A percentile compares a stretch with the other conserved stretches of the same genome.
phyloP scores from a whole-genome alignment of 1,284 basidiomycete genomes.

The Schizopora paradoxa region DNA sequence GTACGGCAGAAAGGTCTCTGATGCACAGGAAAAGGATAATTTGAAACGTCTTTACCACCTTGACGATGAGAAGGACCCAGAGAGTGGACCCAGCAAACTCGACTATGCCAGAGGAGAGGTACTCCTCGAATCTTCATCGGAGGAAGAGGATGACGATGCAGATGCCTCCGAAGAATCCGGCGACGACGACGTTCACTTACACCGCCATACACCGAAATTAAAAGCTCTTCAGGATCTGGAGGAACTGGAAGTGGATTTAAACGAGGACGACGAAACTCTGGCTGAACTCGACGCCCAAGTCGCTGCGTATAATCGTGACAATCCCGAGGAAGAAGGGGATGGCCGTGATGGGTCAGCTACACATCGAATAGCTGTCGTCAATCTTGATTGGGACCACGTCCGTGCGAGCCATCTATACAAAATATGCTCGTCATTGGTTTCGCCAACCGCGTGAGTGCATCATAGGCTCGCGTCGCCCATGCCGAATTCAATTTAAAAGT shows the following conservation, averaged over 20 bases:
- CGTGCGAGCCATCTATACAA: slow-evolving; percentile 89
- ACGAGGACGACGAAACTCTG: slow-evolving; percentile 72
- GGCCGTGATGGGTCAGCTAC: slow-evolving; percentile 42
- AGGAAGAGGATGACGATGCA: slow-evolving; percentile 58
- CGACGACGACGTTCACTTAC: slow-evolving; percentile 47
- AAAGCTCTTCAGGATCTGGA: slow-evolving; percentile 34
- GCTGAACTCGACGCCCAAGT: slow-evolving; percentile 74
- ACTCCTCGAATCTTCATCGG: slow-evolving; percentile 78
- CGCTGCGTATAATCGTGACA: slow-evolving; percentile 49
- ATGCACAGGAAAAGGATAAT: slow-evolving; percentile 67
- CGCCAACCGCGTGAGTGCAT: slow-evolving; percentile 43
- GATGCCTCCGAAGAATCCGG: slow-evolving; percentile 38
- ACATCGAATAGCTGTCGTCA: slow-evolving; percentile 83
- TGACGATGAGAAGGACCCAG: slow-evolving; percentile 40
- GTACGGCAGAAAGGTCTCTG: slow-evolving; percentile 78
- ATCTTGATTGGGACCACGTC: slow-evolving; percentile 98
- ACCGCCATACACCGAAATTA: slow-evolving; percentile 37
- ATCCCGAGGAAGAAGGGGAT: slow-evolving; percentile 33
- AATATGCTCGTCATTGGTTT: slow-evolving; percentile 87
- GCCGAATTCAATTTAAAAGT: slow-evolving; percentile 16
- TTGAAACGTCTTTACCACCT: slow-evolving; percentile 82
- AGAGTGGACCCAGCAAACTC: slow-evolving; percentile 36
- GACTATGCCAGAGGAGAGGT: slow-evolving; percentile 93
- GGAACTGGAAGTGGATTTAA: slow-evolving; percentile 56
- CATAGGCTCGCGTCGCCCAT: slow-evolving; percentile 23